Base-by-base conservation (phyloP, 2,329 filamentous ascomycete genomes). In the Botrytis pseudocinerea region DNA sequence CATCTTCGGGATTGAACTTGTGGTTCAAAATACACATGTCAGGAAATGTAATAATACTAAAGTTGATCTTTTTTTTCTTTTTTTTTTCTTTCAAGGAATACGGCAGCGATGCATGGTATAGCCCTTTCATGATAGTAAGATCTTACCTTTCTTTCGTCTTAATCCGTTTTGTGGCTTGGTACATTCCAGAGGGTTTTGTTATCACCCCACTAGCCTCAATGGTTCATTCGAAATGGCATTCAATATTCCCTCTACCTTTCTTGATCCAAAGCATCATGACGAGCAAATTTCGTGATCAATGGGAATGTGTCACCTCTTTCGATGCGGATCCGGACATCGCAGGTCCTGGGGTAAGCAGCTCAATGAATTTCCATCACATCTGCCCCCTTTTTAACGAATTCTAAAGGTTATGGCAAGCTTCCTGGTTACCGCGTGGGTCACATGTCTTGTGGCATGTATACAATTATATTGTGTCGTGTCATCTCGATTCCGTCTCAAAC, bases 281-380 rank as follows among this genome's bases (percentile, higher is more conserved):
- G 25, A n/a, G 44, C 9, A 63, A 7, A 25, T 9, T 28, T 44
- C 38, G 40, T 61, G 62, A 69, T 60, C 62, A 72, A 14, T 72
- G 64, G 63, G 54, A 22, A 22, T 73, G 66, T 48, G 35, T 57
- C 35, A 66, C 66, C 28, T 40, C 63, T 6, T 75, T 75, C 44
- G 22, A 72, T 51, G 70, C 64, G 40, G 73, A 75, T 72, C 61
- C 73, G 7, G 73, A 75, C 35, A 73, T 75, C 42, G 74, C 71
- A 9, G 71, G 73, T 12, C 73, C 66, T 54, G 73, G 74, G 9
- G 74, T 75, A 71, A 70, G 74, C 64, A 46, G 46, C 63, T 48
- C 9, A 12, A 40, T 18, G 4, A 25, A 61, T 16, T 63, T 60
- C 7, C 46, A 25, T 51, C 28, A 44, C 9, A 20, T 54, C 6